These are phyloP conservation scores for Isatis lusitanica DNA, from an alignment of 441 rosid genomes.

Conservation along the genomic window DNA sequence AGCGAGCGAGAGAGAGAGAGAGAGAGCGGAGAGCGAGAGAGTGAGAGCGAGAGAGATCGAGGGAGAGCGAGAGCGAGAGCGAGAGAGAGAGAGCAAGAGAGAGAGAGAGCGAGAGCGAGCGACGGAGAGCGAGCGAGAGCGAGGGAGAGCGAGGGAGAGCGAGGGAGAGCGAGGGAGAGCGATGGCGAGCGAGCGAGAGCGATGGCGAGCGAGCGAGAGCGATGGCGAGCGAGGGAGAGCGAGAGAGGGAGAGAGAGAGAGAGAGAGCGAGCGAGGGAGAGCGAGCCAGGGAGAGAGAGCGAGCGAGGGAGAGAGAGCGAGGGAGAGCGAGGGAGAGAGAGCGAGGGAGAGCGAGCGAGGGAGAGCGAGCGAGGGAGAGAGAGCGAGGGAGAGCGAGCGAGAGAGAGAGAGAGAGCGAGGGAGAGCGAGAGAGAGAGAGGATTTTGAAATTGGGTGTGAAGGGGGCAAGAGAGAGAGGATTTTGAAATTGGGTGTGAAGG, in stretches of 20 bases:
- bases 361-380: too few species aligned
- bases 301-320: conserved; percentile 3
- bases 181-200: too few species aligned
- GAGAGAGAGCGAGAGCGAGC: too few species aligned
- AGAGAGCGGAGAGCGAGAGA: conserved; percentile 20
- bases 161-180: too few species aligned
- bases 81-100: conserved; percentile 19
- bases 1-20: conserved; percentile 10
- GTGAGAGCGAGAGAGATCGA: conserved; percentile 18
- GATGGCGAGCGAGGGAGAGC: conserved; percentile 14
- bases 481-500: conserved; percentile 34
- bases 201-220: too few species aligned
- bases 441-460: conserved; percentile 32
- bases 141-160: too few species aligned
- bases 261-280: too few species aligned
- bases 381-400: not conserved
- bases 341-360: too few species aligned
- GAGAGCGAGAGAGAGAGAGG: conserved; percentile 18
- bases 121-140: too few species aligned
- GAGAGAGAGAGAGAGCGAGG: not conserved
- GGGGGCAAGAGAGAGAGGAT: conserved; percentile 26
- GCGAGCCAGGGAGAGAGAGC: conserved; percentile 15
- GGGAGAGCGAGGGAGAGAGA: conserved; percentile 6
- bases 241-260: conserved; percentile 3
- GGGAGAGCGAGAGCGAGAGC: too few species aligned